Evolutionary conservation across 2,329 filamentous ascomycete species (phyloP), one percentile per base, ranked within the genome.

Genomic region (Ophiostoma ips): DNA sequence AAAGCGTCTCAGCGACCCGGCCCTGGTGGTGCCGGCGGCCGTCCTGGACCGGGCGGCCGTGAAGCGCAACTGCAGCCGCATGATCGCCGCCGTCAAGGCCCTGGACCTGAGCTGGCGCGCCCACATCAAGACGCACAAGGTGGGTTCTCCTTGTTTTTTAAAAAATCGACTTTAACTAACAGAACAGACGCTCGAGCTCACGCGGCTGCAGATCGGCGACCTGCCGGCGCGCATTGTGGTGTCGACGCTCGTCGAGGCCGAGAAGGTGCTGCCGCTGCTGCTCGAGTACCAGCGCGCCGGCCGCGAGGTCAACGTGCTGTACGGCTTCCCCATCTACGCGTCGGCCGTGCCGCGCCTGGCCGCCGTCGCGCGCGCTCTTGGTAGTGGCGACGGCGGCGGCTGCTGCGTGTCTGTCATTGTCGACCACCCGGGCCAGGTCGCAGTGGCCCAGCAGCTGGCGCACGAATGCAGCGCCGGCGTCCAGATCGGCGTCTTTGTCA

Each of bases 41-140:
- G 70, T 90, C 37, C 66, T 90, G 13, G 84, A 90, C 61, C 63
- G 79, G 11, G 77, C 78, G 3, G 79, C 82, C 38, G 66, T 87
- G 21, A 69, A 75, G 50, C 67, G 71, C 46, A 87, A 90, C 59
- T 90, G 85, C 63, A 64, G 70, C 53, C 70, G 76, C 34, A 89
- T 92, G 83, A 73, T 87, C 7, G 68, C 78, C 12, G 76, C 83
- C 0, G 73, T 75, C 13, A 62, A 72, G 37, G 65, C 66, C 46
- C 65, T 89, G 13, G 69, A 72, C 0, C 69, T 89, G 21, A 73
- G 72, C 7, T 90, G 87, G 68, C 71, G 86, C 52, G 81, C 83
- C 1, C 86, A 92, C 62, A 78, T 90, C 53, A 92, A 92, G 66
- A 88, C 84, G 19, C 86, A 92, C 63, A 92, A 92, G 35, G 35